These are phyloP conservation scores for Podila epicladia DNA, from an alignment of 192 early-diverging fungal species.

Conservation along the genomic window DNA sequence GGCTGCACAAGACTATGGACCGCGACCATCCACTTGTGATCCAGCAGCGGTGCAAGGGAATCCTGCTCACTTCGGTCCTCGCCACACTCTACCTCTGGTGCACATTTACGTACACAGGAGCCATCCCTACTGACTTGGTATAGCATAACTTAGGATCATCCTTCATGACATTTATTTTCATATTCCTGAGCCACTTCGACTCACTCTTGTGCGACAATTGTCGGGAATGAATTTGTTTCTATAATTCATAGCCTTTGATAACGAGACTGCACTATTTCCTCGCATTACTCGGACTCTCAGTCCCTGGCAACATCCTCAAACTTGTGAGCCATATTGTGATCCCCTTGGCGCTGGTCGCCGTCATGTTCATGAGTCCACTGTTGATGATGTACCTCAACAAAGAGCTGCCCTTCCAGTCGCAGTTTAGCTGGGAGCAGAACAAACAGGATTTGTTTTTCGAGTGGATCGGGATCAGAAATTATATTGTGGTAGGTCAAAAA, in stretches of 20 bases:
- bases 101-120: constrained; percentile 16
- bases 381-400: constrained; percentile 49
- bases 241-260: constrained; percentile 16
- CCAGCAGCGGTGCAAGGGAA: constrained; percentile 57
- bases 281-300: constrained; percentile 42
- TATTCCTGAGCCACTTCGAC: not conserved
- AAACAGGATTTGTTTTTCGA: not conserved
- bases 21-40: constrained; percentile 68
- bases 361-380: constrained; percentile 70
- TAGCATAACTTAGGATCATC: not conserved
- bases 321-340: constrained; percentile 19
- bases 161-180: not conserved
- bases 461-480: constrained; percentile 30
- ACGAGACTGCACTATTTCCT: constrained; percentile 4
- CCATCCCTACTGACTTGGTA: constrained; percentile 17
- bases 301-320: constrained; percentile 22
- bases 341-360: constrained; percentile 54
- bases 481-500: constrained; percentile 23
- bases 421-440: constrained; percentile 27
- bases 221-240: not conserved
- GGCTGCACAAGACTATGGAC: constrained; percentile 12
- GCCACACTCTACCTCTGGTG: constrained; percentile 46
- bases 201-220: not conserved
- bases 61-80: constrained; percentile 51
- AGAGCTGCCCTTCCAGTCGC: constrained; percentile 54